phyloP scores from a whole-genome alignment of 192 early-diverging fungal genomes.

The Podila verticillata region DNA sequence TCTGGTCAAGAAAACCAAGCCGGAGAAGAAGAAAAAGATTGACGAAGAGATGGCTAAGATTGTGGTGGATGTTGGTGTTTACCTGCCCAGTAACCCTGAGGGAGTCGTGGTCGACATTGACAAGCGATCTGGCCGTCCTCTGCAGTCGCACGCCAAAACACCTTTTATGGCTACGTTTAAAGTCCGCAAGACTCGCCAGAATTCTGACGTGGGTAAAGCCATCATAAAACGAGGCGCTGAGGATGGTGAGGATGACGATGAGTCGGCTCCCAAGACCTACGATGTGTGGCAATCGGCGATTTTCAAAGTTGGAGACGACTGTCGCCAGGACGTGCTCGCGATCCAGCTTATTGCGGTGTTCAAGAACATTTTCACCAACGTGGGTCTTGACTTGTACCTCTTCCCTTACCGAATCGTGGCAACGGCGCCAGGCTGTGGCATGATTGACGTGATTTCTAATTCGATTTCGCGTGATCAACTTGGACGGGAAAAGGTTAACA shows the following conservation, averaged over 20 bases:
- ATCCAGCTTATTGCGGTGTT: constrained; percentile 97
- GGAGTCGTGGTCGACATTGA: constrained; percentile 95
- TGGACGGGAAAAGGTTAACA: constrained; percentile 98
- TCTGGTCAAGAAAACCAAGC: constrained; percentile 86
- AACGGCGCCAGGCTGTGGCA: constrained; percentile 95
- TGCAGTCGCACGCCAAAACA: constrained; percentile 98
- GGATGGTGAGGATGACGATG: constrained; percentile 31
- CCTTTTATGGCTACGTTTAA: constrained; percentile 99
- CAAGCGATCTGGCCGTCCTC: constrained; percentile 89
- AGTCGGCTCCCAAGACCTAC: constrained; percentile 48
- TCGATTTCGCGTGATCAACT: constrained; percentile 98
- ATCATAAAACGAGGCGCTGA: constrained; percentile 41
- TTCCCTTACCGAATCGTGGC: constrained; percentile 98
- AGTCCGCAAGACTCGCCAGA: constrained; percentile 69
- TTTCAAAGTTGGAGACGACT: constrained; percentile 99
- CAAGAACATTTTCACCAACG: constrained; percentile 92
- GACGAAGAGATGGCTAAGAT: constrained; percentile 98
- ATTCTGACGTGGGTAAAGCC: constrained; percentile 62
- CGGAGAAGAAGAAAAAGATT: constrained; percentile 98
- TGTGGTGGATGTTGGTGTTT: constrained; percentile 94
- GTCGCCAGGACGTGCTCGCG: constrained; percentile 97
- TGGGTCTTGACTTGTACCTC: constrained; percentile 93
- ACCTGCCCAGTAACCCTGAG: constrained; percentile 97
- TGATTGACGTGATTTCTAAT: constrained; percentile 98
- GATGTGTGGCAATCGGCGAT: constrained; percentile 87